These are phyloP conservation scores for Gastrodia elata DNA, from an alignment of 106 monocot genomes.

Conservation along the genomic window DNA sequence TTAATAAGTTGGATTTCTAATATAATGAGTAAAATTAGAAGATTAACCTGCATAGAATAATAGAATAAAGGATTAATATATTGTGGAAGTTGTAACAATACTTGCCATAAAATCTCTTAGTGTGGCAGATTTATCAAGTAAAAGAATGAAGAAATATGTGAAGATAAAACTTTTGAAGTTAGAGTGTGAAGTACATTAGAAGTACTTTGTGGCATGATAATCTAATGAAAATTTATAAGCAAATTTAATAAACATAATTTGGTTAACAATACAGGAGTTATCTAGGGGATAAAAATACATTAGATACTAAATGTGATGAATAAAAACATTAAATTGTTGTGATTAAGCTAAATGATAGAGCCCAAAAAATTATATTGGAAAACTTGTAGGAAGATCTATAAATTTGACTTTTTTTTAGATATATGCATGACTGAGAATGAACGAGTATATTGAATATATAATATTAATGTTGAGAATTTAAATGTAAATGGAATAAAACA, in stretches of 20 bases:
- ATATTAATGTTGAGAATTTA: neutral
- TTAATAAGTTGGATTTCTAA: neutral
- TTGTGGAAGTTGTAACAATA: neutral
- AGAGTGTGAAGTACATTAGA: neutral
- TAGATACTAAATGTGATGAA: neutral
- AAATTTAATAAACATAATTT: neutral
- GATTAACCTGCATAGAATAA: neutral
- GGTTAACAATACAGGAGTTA: neutral
- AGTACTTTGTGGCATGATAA: neutral
- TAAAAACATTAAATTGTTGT: too few relatives aligned
- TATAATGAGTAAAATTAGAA: neutral
- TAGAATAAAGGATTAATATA: neutral
- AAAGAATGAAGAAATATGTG: neutral
- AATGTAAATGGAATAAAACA: neutral
- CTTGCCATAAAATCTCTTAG: neutral
- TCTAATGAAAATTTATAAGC: neutral
- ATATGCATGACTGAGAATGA: too few relatives aligned
- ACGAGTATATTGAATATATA: neutral
- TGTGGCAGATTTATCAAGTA: neutral
- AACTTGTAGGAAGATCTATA: neutral
- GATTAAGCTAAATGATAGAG: too few relatives aligned
- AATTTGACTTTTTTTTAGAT: neutral
- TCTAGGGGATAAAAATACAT: neutral
- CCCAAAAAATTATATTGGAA: neutral
- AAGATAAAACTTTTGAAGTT: neutral